A percentile compares a stretch with the other conserved stretches of the same genome.
Conservation (phyloP, 2,329 filamentous ascomycete species). For the Neonectria punicea region DNA sequence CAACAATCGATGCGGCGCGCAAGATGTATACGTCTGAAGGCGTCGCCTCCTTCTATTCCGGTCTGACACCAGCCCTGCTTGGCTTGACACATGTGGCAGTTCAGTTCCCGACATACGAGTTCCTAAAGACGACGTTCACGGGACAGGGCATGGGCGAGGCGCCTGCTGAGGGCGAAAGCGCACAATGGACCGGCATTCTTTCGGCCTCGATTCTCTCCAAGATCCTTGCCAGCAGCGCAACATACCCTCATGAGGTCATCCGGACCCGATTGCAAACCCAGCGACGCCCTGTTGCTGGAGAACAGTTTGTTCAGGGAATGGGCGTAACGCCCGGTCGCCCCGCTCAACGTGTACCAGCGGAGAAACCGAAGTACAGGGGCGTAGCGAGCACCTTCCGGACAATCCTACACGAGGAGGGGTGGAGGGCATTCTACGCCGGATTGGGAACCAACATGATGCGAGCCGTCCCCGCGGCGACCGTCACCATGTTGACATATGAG, state of each 20-base stretch:
- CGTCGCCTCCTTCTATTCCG: conserved; percentile 91
- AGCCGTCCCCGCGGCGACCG: conserved; percentile 93
- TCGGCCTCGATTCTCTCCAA: conserved; percentile 94
- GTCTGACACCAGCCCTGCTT: conserved; percentile 89
- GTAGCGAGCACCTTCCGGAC: conserved; percentile 84
- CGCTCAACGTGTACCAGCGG: conserved; percentile 41
- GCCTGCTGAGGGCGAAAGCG: conserved; percentile 51
- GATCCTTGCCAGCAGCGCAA: conserved; percentile 91
- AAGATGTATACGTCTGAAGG: conserved; percentile 98
- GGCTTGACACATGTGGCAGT: conserved; percentile 96
- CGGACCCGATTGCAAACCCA: conserved; percentile 95
- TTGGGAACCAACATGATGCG: conserved; percentile 98
- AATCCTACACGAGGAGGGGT: conserved; percentile 91
- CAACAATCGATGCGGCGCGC: conserved; percentile 87
- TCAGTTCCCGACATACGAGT: conserved; percentile 97
- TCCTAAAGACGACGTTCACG: conserved; percentile 88
- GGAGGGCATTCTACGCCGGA: conserved; percentile 95
- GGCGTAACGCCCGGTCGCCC: conserved; percentile 50
- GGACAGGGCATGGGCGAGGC: conserved; percentile 86
- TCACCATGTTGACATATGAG: conserved; percentile 98
- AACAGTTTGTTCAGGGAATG: conserved; percentile 62
- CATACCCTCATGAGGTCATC: conserved; percentile 97
- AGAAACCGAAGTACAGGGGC: conserved; percentile 74
- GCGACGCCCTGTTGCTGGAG: conserved; percentile 72
- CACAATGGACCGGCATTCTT: conserved; percentile 85